phyloP scores from a whole-genome alignment of 2,329 filamentous ascomycete species.

The Paraphoma chrysanthemicola region DNA sequence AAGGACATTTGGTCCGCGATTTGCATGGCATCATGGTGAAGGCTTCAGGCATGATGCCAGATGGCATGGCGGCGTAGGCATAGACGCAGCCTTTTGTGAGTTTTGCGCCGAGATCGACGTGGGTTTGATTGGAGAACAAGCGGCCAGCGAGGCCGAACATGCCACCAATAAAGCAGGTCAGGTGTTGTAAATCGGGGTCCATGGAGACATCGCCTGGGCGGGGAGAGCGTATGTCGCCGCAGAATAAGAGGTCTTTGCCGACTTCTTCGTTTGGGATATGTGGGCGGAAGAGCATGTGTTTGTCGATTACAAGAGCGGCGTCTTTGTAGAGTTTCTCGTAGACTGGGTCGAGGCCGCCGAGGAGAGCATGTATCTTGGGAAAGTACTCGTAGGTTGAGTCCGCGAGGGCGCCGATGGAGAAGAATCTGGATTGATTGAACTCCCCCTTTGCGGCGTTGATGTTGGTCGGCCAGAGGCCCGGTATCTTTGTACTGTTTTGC shows the following conservation, averaged over 20 bases:
- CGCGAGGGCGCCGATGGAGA: conserved; percentile 46
- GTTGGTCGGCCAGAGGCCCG: conserved; percentile 48
- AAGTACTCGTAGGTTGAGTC: conserved; percentile 50
- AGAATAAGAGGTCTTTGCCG: conserved; percentile 38
- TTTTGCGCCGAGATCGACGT: conserved; percentile 64
- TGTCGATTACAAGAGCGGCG: conserved; percentile 51
- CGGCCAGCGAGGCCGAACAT: conserved; percentile 67
- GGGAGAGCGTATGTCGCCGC: conserved; percentile 42
- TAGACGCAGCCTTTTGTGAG: conserved; percentile 68
- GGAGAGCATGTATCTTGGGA: conserved; percentile 43
- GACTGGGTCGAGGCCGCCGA: conserved; percentile 52
- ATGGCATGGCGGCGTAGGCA: conserved; percentile 62
- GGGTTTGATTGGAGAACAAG: conserved; percentile 59
- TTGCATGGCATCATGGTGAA: conserved; percentile 61
- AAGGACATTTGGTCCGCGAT: conserved; percentile 51
- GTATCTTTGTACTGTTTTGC: conserved; percentile 41
- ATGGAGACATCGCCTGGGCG: conserved; percentile 22
- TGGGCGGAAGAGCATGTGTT: conserved; percentile 59
- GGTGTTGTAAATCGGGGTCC: conserved; percentile 62
- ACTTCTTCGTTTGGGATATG: conserved; percentile 35
- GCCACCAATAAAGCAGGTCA: conserved; percentile 67
- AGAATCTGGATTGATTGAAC: conserved; percentile 35
- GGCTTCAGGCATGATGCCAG: conserved; percentile 67
- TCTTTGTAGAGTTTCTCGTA: conserved; percentile 65
- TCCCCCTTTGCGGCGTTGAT: conserved; percentile 45